These are phyloP conservation scores for Rheum nobile DNA, from an alignment of 148 eudicot genomes.

Conservation along the genomic window DNA sequence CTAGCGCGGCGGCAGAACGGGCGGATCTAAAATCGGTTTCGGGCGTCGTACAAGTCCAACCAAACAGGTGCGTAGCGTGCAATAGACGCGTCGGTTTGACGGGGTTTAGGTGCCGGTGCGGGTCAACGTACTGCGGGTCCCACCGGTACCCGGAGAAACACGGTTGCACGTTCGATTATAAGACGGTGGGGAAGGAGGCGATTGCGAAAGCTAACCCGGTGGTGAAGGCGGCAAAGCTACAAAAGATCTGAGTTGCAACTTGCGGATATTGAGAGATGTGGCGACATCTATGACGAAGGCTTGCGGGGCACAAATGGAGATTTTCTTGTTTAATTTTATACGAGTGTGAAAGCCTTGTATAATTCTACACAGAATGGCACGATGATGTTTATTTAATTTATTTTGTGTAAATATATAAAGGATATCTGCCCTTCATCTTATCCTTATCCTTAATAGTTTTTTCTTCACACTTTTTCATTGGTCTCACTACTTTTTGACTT, in stretches of 20 bases:
- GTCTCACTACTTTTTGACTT: too few relatives aligned
- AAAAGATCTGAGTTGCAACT: conserved; percentile 40
- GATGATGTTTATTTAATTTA: neutral
- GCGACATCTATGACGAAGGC: too few relatives aligned
- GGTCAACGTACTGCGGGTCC: conserved; percentile 41
- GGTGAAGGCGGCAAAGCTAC: conserved; percentile 42
- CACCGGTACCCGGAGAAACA: conserved; percentile 65
- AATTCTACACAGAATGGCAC: neutral
- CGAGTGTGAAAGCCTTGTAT: neutral
- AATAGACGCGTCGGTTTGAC: conserved; percentile 43
- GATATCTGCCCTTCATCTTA: neutral
- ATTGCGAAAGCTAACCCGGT: conserved; percentile 61
- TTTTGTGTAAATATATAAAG: neutral
- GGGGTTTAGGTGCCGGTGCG: conserved; percentile 57
- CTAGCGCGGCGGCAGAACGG: neutral
- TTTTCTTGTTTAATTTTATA: neutral
- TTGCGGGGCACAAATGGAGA: conserved; percentile 3
- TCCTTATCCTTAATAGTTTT: too few relatives aligned
- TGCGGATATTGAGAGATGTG: too few relatives aligned
- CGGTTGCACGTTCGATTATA: conserved; percentile 50
- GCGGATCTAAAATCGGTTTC: conserved; percentile 6
- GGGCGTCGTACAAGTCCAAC: conserved; percentile 1
- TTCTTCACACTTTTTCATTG: too few relatives aligned
- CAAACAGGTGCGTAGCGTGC: conserved; percentile 39
- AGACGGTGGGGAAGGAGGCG: conserved; percentile 37